phyloP scores from a whole-genome alignment of 352 stramenopile genomes.

The Phytophthora uliginosa region DNA sequence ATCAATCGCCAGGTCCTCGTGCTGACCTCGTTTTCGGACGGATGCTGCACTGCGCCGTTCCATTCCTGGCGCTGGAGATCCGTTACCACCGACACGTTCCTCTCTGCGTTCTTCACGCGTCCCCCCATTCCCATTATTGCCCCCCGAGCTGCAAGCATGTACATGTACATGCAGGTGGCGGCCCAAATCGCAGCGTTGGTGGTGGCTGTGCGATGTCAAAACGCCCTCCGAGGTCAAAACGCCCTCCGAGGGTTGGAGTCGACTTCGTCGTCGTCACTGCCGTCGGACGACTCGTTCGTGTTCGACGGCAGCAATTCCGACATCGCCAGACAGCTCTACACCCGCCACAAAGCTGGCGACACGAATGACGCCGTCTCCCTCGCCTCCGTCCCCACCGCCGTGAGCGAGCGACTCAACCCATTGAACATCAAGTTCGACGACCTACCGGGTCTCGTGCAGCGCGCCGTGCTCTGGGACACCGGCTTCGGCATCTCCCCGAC shows the following conservation, averaged over 20 bases:
- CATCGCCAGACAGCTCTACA: constrained; percentile 44
- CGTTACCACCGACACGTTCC: constrained; percentile 3
- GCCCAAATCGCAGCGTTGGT: not conserved
- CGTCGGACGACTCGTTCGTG: constrained; percentile 16
- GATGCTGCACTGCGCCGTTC: not conserved
- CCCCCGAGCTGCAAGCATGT: not conserved
- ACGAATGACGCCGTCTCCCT: constrained; percentile 7
- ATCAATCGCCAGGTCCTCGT: not conserved
- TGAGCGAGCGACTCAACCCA: constrained; percentile 17
- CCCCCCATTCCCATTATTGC: constrained; percentile 5
- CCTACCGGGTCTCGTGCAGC: constrained; percentile 40
- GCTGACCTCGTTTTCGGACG: not conserved
- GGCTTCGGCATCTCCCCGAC: constrained; percentile 34
- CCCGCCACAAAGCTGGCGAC: constrained; percentile 25
- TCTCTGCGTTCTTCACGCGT: not conserved
- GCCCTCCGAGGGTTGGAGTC: not conserved
- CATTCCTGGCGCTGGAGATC: constrained; percentile 6
- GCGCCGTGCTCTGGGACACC: constrained; percentile 48
- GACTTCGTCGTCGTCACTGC: constrained; percentile 3
- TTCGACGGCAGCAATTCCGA: constrained; percentile 47
- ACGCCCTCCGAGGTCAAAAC: not conserved
- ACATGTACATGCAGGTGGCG: not conserved
- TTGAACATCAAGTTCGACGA: constrained; percentile 26
- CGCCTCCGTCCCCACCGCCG: constrained; percentile 12
- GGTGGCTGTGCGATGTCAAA: not conserved